These are phyloP conservation scores for Boletus rufocinnamomeus DNA, from an alignment of 768 basidiomycete species.

Conservation along the genomic window DNA sequence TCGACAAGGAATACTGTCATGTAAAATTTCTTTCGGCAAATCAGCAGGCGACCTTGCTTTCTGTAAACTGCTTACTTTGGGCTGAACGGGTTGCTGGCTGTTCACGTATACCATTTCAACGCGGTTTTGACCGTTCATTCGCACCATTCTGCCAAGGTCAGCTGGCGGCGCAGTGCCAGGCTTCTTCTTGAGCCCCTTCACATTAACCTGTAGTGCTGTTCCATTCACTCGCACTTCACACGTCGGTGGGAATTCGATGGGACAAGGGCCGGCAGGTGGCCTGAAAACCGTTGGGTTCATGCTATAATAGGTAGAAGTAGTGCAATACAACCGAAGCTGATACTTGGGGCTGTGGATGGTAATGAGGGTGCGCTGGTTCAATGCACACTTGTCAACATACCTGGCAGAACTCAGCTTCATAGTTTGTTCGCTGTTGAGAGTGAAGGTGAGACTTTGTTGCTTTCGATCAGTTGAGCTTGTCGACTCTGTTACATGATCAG, in stretches of 20 bases:
- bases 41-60: constrained; percentile 9
- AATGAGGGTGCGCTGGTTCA: constrained; percentile 11
- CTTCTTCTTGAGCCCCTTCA: constrained; percentile 94
- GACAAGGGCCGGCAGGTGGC: constrained; percentile 55
- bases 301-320: constrained; percentile 74
- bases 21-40: constrained; percentile 85
- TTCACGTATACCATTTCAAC: constrained; percentile 92
- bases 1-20: constrained; percentile 85
- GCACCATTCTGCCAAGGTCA: constrained; percentile 51
- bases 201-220: constrained; percentile 64
- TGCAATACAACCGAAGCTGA: constrained; percentile 87
- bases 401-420: constrained; percentile 56
- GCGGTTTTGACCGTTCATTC: constrained; percentile 53
- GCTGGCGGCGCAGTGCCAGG: constrained; percentile 93
- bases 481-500: constrained; percentile 54
- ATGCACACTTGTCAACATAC: constrained; percentile 41
- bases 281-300: constrained; percentile 53
- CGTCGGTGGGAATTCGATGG: constrained; percentile 87
- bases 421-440: constrained; percentile 65
- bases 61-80: constrained; percentile 54
- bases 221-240: constrained; percentile 90
- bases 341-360: constrained; percentile 54
- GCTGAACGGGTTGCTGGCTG: constrained; percentile 72
- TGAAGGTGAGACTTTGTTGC: constrained; percentile 60
- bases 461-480: constrained; percentile 77